Base-by-base conservation (phyloP, 352 stramenopile genomes). In the Stephanocyclus meneghinianus region DNA sequence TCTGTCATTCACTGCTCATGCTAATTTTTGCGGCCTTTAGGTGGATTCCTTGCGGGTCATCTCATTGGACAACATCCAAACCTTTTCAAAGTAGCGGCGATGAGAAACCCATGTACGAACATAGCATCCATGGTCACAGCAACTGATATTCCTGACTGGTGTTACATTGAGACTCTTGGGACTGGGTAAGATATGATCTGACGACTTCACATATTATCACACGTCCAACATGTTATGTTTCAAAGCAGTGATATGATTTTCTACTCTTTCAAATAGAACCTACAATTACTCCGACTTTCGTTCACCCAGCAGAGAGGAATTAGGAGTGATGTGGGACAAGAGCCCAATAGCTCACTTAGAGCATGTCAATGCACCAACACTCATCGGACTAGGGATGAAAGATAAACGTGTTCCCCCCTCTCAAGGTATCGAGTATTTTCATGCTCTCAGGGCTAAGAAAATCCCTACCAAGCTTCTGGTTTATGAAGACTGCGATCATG, bases 61-160 rank as follows among this genome's bases (percentile, higher is more conserved):
- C 83, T 97, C 7, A 96, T 97, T 60, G 94, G 90, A 9, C 95
- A 98, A 81, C 97, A 98, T 84, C 96, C 96, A n/a, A 88, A 92
- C 13, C 92, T 98, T 56, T 99, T 98, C 90, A 93, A 94, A 76
- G 96, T 94, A 18, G 95, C 85, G n/a, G 81, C 72, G 0, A 87
- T 90, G 74, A 59, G 89, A 47, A 98, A 98, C 85, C 96, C 95
- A 1, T 95, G 97, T 4, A 96, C 92, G 0, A 98, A 98, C 85
- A 96, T 99, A 74, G 90, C 95, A 29, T 94, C 89, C 42, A 95
- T 97, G 92, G 94, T 97, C 45, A 97, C 95, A 80, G 91, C 91
- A 18, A 98, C 94, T 15, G 96, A 99, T 85, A 99, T 99, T 85
- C 94, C 95, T n/a, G 96, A 98, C 73, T 98, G 96, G 96, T 95